A percentile compares a stretch with the other conserved stretches of the same genome.
Evolutionary conservation across 352 stramenopile species (phyloP).

Genomic region (Phytophthora syringae): DNA sequence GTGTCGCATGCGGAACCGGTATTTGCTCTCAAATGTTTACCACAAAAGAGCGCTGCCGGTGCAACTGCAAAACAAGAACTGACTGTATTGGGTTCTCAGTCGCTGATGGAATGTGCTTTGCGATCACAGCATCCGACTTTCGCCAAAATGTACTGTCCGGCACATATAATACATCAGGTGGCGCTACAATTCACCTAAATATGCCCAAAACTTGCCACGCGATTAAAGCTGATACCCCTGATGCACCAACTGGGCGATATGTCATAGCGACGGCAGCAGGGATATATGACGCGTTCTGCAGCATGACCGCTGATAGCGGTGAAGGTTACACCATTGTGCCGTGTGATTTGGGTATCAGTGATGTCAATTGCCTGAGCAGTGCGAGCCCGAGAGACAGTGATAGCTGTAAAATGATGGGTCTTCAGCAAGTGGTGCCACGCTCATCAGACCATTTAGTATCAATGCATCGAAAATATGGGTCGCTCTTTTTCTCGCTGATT

Average conservation of each 20-base stretch:
- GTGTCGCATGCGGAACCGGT: constrained; percentile 30
- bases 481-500: constrained; percentile 58
- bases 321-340: constrained; percentile 66
- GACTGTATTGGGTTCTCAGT: constrained; percentile 53
- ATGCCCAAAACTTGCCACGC: constrained; percentile 55
- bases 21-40: constrained; percentile 41
- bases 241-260: constrained; percentile 43
- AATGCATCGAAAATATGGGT: constrained; percentile 53
- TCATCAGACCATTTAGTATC: constrained; percentile 51
- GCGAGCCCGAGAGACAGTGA: constrained; percentile 47
- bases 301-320: constrained; percentile 55
- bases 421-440: constrained; percentile 56
- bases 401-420: constrained; percentile 59
- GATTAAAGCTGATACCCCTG: constrained; percentile 50
- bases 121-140: constrained; percentile 42
- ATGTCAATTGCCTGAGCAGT: constrained; percentile 39
- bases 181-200: constrained; percentile 52
- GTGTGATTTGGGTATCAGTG: constrained; percentile 44
- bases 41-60: constrained; percentile 52
- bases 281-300: constrained; percentile 55
- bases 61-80: constrained; percentile 39
- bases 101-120: constrained; percentile 48
- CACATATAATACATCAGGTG: constrained; percentile 37
- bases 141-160: constrained; percentile 43
- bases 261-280: constrained; percentile 51